Percentiles rank a stretch among this genome's conserved stretches.
Evolutionary conservation across 306 rosid species (phyloP).

Genomic region (barrel medic (Medicago truncatula)): MtrunA17r5.0-ANR NC_053048.1:25691501-25692000

Average conservation of each 20-base stretch:
- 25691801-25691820: not conserved
- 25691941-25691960: slow-evolving; percentile 25
- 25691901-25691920: slow-evolving; percentile 27
- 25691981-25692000: slow-evolving; percentile 35
- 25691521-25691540: slow-evolving; percentile 21
- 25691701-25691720: not conserved
- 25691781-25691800: not conserved
- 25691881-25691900: slow-evolving; percentile 5
- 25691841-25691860: not conserved
- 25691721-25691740: not conserved
- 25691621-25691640: not conserved
- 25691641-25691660: not conserved
- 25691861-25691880: slow-evolving; percentile 28
- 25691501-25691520: slow-evolving; percentile 27
- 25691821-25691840: not conserved
- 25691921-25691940: slow-evolving; percentile 27
- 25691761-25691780: not conserved
- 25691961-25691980: slow-evolving; percentile 28
- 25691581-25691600: not conserved
- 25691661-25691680: not conserved
- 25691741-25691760: not conserved
- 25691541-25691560: slow-evolving; percentile 18
- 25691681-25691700: not conserved
- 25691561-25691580: slow-evolving; percentile 25
- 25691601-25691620: not conserved